Evolutionary conservation across 2,329 filamentous ascomycete genomes (phyloP), one percentile per base, ranked within the genome.

Genomic region (Arthrobotrys iridis): DNA sequence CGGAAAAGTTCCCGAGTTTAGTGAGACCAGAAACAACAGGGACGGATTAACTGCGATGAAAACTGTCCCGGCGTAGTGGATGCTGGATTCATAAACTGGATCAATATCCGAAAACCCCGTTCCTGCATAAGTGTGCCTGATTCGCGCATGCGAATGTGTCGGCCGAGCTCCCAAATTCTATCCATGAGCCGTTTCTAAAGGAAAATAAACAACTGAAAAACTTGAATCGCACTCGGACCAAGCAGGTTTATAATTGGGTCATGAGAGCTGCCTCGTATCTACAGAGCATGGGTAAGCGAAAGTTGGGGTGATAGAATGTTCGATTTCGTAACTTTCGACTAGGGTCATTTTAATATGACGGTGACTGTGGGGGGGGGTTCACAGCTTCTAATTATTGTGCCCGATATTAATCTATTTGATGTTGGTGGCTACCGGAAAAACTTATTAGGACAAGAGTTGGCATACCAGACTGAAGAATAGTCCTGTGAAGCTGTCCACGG

Each of bases 321-420:
- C 65, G 48, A 37, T 52, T 50, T 55, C 55, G 65, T 62, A 60
- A 70, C 18, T 33, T 60, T 4, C 7, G 45, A 46, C 40, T 28
- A 15, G 45, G 65, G 22, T 26, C 15, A 11, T 60, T 60, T 57
- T 72, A 70, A 62, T 60, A 62, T 71, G 45, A 40, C 35, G 18
- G 50, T 37, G 50, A 35, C 28, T 66, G 62, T 43, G 60, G 60
- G 43, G 35, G 28, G 40, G 15, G 26, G 43, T 22, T 37, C 64
- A 55, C 52, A 45, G 41, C 30, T 50, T 41, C 33, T 33, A 26
- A 30, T 46, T 35, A 13, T 43, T 43, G 40, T 45, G 48, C n/a
- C 13, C 24, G 28, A 64, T 52, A 41, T 74, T 66, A 74, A 74
- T 66, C 43, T 66, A 74, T 28, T 45, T 65, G 68, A 74, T 65